A percentile compares a stretch with the other conserved stretches of the same genome.
Conservation (phyloP, 2,329 filamentous ascomycete species). For the Monilinia fructicola region DNA sequence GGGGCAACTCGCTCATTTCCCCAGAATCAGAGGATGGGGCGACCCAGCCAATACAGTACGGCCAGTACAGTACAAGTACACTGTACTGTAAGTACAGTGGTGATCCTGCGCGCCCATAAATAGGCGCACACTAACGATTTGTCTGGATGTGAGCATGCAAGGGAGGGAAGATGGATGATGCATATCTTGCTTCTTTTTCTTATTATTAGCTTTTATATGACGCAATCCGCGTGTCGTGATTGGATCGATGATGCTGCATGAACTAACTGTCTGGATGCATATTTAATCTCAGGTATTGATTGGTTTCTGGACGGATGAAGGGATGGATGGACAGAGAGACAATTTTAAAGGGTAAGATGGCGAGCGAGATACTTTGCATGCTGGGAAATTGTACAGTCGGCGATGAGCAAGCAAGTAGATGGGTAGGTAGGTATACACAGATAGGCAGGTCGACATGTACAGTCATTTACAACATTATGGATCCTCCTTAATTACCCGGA, state of each 20-base stretch:
- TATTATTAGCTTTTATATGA: conserved; percentile 16
- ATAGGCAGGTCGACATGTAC: too few species aligned
- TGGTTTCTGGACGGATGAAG: not conserved
- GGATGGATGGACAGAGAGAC: too few species aligned
- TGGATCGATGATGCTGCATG: conserved; percentile 6
- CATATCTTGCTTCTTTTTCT: not conserved
- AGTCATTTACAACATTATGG: too few species aligned
- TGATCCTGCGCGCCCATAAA: not conserved
- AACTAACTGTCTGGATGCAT: conserved; percentile 1
- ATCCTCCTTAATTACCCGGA: too few species aligned
- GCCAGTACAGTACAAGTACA: too few species aligned
- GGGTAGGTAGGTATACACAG: not conserved
- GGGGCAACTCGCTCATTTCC: not conserved
- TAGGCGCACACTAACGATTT: conserved; percentile 7
- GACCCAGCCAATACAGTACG: not conserved
- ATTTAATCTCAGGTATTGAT: conserved; percentile 1
- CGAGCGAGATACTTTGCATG: too few species aligned
- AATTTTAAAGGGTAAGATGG: not conserved
- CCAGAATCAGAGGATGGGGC: conserved; percentile 7
- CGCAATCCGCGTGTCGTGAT: conserved; percentile 3
- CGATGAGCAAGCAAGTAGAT: not conserved
- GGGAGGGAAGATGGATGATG: conserved; percentile 11
- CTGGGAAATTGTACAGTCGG: too few species aligned
- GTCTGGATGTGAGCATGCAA: not conserved
- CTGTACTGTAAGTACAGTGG: too few species aligned